Evolutionary conservation across 768 basidiomycete species (phyloP), one percentile per base, ranked within the genome.

Genomic region (Basidioascus undulatus): DNA sequence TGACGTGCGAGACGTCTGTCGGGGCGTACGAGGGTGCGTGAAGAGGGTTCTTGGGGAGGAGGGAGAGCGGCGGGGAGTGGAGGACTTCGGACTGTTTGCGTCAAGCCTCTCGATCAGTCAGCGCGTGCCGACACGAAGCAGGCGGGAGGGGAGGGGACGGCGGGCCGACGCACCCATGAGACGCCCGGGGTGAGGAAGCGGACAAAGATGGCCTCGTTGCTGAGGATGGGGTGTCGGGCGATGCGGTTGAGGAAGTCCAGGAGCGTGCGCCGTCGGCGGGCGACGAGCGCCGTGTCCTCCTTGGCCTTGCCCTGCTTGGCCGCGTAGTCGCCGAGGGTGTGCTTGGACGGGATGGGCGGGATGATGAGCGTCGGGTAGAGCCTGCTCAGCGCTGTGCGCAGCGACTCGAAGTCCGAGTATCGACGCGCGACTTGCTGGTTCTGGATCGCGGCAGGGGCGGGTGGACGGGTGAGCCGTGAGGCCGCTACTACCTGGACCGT

Each of bases 341-440:
- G 84, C 60, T 98, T 96, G 1, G 81, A 86, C 3, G 92, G 92
- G 39, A 98, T 92, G 32, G 92, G 92, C 3, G 92, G 89, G 45
- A 98, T 76, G 52, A 98, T 96, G 50, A 87, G 62, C 8, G 87
- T 92, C 0, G 92, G 92, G 56, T 98, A 92, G 34, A 98, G 66
- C 53, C 74, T 83, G 38, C 72, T 66, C 36, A 98, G 69, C 46
- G 68, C 77, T 39, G 68, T 66, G 39, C 92, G 74, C 31, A 98
- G 64, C 19, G 83, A 84, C 60, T 94, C 84, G 58, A 98, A 98
- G 57, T 96, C 86, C 3, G 89, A 96, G 59, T 98, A 98, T 32
- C 92, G 72, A 50, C 92, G 80, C 26, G 72, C 69, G 10, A 83
- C 73, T 51, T 82, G 76, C 6, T 73, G 67, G 48, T 66, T 71